These are phyloP conservation scores for Liriodendron chinense DNA, from an alignment of 164 flowering plant genomes.

Conservation along the genomic window DNA sequence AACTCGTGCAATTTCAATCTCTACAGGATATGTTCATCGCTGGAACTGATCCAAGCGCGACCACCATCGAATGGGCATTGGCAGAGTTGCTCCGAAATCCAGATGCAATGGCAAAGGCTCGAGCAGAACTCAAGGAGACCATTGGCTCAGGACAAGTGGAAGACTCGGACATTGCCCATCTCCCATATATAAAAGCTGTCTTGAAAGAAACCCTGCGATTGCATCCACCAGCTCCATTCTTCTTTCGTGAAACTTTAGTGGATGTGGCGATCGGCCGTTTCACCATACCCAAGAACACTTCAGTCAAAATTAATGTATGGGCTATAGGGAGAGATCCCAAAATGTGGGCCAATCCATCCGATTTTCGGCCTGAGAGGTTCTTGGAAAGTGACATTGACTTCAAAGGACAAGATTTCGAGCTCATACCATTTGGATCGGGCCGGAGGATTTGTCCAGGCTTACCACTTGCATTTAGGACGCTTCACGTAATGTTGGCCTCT, in stretches of 20 bases:
- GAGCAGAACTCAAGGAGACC: neutral
- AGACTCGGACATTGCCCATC: neutral
- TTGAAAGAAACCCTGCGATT: neutral
- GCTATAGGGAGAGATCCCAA: neutral
- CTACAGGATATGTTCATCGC: neutral
- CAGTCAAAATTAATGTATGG: neutral
- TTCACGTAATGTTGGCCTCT: neutral
- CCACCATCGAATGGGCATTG: neutral
- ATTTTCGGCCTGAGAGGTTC: neutral
- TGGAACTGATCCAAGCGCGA: neutral
- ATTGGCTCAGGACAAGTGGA: neutral
- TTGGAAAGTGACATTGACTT: neutral
- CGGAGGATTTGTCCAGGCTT: neutral
- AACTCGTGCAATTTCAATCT: too few species aligned
- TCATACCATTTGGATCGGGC: neutral
- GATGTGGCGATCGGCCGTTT: neutral
- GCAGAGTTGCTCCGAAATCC: neutral
- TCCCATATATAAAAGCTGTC: neutral
- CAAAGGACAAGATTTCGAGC: neutral
- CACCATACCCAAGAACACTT: neutral
- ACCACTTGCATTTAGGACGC: neutral
- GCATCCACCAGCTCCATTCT: neutral
- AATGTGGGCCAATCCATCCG: neutral
- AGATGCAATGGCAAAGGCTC: neutral
- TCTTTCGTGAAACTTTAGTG: neutral